phyloP scores from a whole-genome alignment of 2,329 filamentous ascomycete species.

The Daldinia eschscholtzii region DNA sequence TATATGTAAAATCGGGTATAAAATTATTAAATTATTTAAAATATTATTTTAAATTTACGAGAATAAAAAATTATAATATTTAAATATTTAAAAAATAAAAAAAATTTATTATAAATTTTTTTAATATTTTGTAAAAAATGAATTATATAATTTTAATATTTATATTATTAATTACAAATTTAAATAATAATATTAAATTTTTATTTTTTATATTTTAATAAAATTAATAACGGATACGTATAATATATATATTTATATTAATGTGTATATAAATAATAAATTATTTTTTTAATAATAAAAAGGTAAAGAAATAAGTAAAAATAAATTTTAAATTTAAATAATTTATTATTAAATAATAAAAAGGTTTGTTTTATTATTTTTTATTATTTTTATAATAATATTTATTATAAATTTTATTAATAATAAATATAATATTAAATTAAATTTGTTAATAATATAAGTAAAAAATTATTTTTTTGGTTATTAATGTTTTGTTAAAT shows the following conservation, averaged over 20 bases:
- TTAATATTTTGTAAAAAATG: too few relatives aligned
- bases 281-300: not conserved
- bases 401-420: conserved; percentile 1
- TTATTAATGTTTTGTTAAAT: conserved; percentile 4
- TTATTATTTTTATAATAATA: not conserved
- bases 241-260: conserved; percentile 6
- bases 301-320: not conserved
- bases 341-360: conserved; percentile 3
- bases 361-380: not conserved
- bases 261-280: conserved; percentile 6
- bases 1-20: not conserved
- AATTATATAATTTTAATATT: conserved; percentile 7
- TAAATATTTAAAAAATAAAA: conserved; percentile 3
- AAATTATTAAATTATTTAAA: conserved; percentile 4
- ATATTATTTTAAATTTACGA: not conserved
- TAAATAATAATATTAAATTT: not conserved
- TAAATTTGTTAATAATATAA: too few relatives aligned
- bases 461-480: too few relatives aligned
- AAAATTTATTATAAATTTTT: too few relatives aligned
- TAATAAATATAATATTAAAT: conserved; percentile 7
- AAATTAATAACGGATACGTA: not conserved
- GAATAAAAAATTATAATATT: not conserved
- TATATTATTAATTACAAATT: conserved; percentile 5
- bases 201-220: conserved; percentile 1
- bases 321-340: not conserved